A percentile compares a stretch with the other conserved stretches of the same genome.
Evolutionary conservation across 371 early-diverging fungal species (phyloP).

Genomic region (Apophysomyces trapeziformis): DNA sequence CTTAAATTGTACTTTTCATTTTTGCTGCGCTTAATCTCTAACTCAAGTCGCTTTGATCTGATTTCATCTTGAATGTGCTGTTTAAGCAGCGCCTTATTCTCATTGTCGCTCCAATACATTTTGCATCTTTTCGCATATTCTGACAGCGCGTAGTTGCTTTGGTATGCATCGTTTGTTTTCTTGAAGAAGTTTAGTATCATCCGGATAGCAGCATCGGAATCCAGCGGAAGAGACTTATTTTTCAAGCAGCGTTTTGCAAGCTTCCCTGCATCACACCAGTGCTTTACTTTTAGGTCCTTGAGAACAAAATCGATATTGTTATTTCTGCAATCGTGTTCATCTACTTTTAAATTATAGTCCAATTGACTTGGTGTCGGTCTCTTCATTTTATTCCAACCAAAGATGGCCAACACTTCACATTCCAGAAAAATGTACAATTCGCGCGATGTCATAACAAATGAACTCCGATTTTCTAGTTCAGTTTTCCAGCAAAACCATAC

Average conservation of each 20-base stretch:
- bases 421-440: too few relatives aligned
- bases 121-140: neutral
- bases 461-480: too few relatives aligned
- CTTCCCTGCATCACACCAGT: neutral
- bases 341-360: too few relatives aligned
- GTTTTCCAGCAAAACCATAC: too few relatives aligned
- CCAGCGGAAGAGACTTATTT: neutral
- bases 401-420: too few relatives aligned
- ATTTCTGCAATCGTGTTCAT: slow-evolving; percentile 1
- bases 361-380: neutral
- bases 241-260: neutral
- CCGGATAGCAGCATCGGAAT: neutral
- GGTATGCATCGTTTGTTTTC: neutral
- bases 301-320: neutral
- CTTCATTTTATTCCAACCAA: neutral
- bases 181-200: neutral
- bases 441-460: too few relatives aligned
- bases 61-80: neutral
- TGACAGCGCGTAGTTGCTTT: neutral
- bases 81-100: neutral
- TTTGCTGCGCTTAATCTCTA: neutral
- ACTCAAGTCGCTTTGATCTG: neutral
- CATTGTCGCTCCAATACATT: neutral
- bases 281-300: neutral
- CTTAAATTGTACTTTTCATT: neutral